Percentiles rank a stretch among this genome's conserved stretches.
These are phyloP conservation scores for Pestalotiopsis sp. DNA, from an alignment of 2,329 filamentous ascomycete genomes.

Conservation along the genomic window DNA sequence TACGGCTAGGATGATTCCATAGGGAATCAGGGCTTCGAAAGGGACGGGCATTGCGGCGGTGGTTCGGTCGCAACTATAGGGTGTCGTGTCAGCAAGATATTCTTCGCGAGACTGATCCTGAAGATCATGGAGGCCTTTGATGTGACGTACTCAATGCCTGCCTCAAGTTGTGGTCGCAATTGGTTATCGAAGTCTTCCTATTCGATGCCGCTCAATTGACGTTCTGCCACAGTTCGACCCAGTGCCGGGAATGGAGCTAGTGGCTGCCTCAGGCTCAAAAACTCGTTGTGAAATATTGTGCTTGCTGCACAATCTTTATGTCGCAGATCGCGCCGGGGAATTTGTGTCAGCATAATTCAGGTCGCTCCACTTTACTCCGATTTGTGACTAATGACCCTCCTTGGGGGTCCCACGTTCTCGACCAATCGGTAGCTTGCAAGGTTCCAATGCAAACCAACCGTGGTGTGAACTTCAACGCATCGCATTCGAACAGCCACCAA, in stretches of 20 bases:
- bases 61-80: constrained; percentile 16
- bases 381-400: neutral
- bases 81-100: neutral
- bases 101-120: no score
- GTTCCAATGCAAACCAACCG: constrained; percentile 2
- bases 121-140: no score
- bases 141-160: constrained; percentile 15
- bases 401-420: neutral
- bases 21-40: constrained; percentile 66
- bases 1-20: constrained; percentile 66
- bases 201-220: neutral
- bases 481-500: neutral
- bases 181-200: neutral
- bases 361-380: neutral
- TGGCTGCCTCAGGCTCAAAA: constrained; percentile 3
- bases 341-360: neutral
- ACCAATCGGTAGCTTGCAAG: constrained; percentile 3
- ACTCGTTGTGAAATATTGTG: neutral
- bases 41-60: constrained; percentile 59
- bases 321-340: neutral
- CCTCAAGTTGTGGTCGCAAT: constrained; percentile 10
- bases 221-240: neutral
- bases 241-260: constrained; percentile 3
- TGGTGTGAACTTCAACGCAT: constrained; percentile 1
- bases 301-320: neutral